Base-by-base conservation (phyloP, 2,329 filamentous ascomycete genomes). In the Tolypocladium amazonense region DNA sequence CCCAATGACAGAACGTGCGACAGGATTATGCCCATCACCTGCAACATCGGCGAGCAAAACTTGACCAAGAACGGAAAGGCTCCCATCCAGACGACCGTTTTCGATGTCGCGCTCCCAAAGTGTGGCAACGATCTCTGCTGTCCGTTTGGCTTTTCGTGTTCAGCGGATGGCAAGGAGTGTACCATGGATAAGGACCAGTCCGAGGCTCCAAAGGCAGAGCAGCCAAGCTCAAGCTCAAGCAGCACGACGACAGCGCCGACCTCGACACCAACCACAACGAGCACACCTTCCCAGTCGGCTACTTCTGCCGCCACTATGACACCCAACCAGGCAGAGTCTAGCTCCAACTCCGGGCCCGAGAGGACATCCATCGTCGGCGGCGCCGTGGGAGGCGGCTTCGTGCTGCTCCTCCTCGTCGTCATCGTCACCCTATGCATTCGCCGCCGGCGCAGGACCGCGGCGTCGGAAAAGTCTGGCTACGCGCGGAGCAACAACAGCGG, bases 61-160 rank as follows among this genome's bases (percentile, higher is more conserved):
- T 78, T 83, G 2, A 77, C 73, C 11, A 65, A 74, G 23, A 74
- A 84, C 63, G 84, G 85, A 14, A 73, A 77, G 33, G 84, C 84
- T 38, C 77, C 81, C 35, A 76, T 91, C 66, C 89, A 90, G 73
- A 88, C 88, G 0, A 84, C 82, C 12, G 79, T 84, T 11, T 81
- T 88, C 37, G 76, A 77, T 23, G 77, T 80, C 12, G 73, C 76
- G 14, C 75, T 92, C 18, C 72, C 75, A 2, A 77, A 73, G 25
- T 92, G 89, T 65, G 86, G 81, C 18, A 69, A 66, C 23, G 71
- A 62, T 65, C 58, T 65, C n/a, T 92, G 88, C 72, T 92, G 89
- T 69, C 88, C 89, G 0, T 86, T 87, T 71, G 89, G 89, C 3
- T 92, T 87, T 73, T 74, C 76, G 1, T 92, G 89, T 73, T 72